Evolutionary conservation across 2,329 filamentous ascomycete species (phyloP).

Genomic region (Apiospora aurea): DNA sequence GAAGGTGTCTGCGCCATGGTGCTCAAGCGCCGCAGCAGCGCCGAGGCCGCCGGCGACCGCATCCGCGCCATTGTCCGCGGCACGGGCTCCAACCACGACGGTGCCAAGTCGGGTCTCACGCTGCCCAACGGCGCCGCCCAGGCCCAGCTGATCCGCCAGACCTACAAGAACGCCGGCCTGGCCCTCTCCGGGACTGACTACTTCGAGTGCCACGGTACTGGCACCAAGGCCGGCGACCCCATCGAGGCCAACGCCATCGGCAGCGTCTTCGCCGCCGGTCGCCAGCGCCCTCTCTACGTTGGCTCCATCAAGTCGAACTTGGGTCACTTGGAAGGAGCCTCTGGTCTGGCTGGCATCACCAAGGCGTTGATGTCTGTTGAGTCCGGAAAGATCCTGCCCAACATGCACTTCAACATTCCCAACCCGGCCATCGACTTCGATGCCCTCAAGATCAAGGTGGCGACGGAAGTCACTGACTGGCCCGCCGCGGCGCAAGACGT

Average conservation of each 20-base stretch:
- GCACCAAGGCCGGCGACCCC: slow-evolving; percentile 55
- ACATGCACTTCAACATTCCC: slow-evolving; percentile 47
- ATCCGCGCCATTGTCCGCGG: slow-evolving; percentile 62
- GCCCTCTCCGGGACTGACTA: slow-evolving; percentile 38
- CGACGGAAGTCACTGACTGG: slow-evolving; percentile 50
- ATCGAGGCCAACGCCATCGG: slow-evolving; percentile 52
- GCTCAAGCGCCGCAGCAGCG: slow-evolving; percentile 64
- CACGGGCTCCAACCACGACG: slow-evolving; percentile 63
- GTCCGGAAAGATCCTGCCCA: slow-evolving; percentile 51
- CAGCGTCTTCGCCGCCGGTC: slow-evolving; percentile 38
- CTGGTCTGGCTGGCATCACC: slow-evolving; percentile 42
- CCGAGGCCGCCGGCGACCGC: slow-evolving; percentile 64
- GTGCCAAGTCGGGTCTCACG: slow-evolving; percentile 49
- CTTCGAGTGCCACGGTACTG: slow-evolving; percentile 55
- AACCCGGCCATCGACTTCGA: slow-evolving; percentile 50
- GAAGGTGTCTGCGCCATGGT: slow-evolving; percentile 67
- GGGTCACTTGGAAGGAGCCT: slow-evolving; percentile 44
- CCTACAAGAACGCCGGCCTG: slow-evolving; percentile 33
- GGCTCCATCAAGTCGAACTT: slow-evolving; percentile 50
- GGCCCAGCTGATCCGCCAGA: slow-evolving; percentile 35
- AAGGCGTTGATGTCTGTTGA: slow-evolving; percentile 47
- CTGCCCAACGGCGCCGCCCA: slow-evolving; percentile 42
- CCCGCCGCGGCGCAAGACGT: slow-evolving; percentile 46
- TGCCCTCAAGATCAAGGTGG: slow-evolving; percentile 54
- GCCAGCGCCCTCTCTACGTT: slow-evolving; percentile 39